These are phyloP conservation scores for Candida tetrigidarum DNA, from an alignment of 1,139 yeast genomes.

Conservation along the genomic window DNA sequence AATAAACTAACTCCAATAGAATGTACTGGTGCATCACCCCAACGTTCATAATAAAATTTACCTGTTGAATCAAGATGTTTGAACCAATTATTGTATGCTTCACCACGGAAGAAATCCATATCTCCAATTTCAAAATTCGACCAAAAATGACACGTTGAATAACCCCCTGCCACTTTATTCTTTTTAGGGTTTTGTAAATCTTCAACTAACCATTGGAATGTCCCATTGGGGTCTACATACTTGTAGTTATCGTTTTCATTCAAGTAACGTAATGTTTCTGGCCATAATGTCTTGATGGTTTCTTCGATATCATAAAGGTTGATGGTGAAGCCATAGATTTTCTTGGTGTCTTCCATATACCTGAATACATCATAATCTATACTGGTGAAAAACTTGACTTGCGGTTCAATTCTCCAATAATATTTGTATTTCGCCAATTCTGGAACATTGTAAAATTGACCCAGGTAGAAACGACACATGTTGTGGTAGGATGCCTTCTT, in stretches of 20 bases:
- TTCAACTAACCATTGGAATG: constrained; percentile 76
- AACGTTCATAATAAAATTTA: constrained; percentile 83
- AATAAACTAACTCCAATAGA: constrained; percentile 75
- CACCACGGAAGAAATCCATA: constrained; percentile 74
- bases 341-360: constrained; percentile 66
- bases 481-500: constrained; percentile 67
- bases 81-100: constrained; percentile 69
- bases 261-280: constrained; percentile 64
- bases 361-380: constrained; percentile 78
- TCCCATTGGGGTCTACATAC: constrained; percentile 59
- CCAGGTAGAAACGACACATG: constrained; percentile 70
- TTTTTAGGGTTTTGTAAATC: constrained; percentile 63
- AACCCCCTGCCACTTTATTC: constrained; percentile 58
- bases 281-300: constrained; percentile 67
- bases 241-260: constrained; percentile 61
- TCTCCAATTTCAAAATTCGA: constrained; percentile 84
- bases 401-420: constrained; percentile 87
- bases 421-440: constrained; percentile 53
- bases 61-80: constrained; percentile 68
- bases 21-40: constrained; percentile 96
- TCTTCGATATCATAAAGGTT: constrained; percentile 71
- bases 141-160: constrained; percentile 90
- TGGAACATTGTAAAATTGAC: constrained; percentile 64
- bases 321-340: constrained; percentile 72
- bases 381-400: constrained; percentile 66